Percentiles rank a stretch among this genome's conserved stretches.
Evolutionary conservation across 768 basidiomycete species (phyloP).

Genomic region (Boletus tylopilopsis): DNA sequence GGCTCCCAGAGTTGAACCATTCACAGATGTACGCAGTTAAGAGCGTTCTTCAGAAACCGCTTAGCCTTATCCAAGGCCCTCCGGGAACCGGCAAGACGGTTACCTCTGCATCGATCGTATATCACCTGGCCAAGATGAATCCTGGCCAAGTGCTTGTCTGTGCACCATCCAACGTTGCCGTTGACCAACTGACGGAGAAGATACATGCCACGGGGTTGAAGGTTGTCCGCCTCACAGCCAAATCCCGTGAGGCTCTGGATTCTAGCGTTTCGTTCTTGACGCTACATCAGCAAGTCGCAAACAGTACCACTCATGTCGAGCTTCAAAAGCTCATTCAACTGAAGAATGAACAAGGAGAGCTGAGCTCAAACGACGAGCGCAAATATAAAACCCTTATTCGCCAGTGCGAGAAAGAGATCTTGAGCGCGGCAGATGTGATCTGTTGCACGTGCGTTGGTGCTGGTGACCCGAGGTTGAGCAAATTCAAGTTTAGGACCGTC

Average conservation of each 20-base stretch:
- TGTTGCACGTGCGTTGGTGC: conserved; percentile 98
- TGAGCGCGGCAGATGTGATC: conserved; percentile 93
- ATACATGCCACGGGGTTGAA: conserved; percentile 99
- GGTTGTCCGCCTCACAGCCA: conserved; percentile 95
- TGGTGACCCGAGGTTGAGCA: conserved; percentile 92
- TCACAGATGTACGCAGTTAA: conserved; percentile 99
- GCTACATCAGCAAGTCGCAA: conserved; percentile 95
- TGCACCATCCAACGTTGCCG: conserved; percentile 98
- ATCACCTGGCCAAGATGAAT: conserved; percentile 99
- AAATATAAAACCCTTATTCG: conserved; percentile 96
- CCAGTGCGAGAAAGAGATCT: conserved; percentile 96
- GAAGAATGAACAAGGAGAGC: conserved; percentile 95
- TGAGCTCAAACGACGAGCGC: conserved; percentile 94
- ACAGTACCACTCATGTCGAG: conserved; percentile 93
- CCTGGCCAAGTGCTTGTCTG: conserved; percentile 98
- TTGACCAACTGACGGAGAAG: conserved; percentile 98
- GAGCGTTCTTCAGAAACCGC: conserved; percentile 95
- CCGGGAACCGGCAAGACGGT: conserved; percentile 99
- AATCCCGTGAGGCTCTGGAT: conserved; percentile 96
- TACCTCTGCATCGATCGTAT: conserved; percentile 97
- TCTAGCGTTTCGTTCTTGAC: conserved; percentile 94
- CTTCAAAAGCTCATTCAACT: conserved; percentile 97
- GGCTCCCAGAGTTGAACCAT: conserved; percentile 96
- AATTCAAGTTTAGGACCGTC: conserved; percentile 97
- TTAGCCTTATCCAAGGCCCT: conserved; percentile 97